Conservation (phyloP, 1,284 basidiomycete genomes). For the Ustilago hordei region DNA sequence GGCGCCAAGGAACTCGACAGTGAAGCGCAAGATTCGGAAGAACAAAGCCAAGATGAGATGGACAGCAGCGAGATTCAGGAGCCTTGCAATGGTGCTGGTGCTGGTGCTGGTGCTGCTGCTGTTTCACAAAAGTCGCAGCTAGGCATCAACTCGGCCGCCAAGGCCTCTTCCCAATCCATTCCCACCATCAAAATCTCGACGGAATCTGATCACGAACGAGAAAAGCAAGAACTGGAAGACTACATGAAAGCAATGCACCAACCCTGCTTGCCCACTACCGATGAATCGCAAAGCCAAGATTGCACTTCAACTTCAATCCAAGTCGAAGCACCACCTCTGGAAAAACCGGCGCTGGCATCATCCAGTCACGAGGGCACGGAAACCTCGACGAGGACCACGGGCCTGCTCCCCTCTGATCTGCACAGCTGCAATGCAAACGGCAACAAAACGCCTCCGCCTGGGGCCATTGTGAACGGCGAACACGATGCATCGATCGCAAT, state of each 20-base stretch:
- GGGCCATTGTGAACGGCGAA: conserved; percentile 44
- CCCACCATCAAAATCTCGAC: conserved; percentile 90
- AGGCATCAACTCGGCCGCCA: conserved; percentile 53
- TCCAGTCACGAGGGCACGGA: conserved; percentile 60
- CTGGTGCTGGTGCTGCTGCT: not conserved
- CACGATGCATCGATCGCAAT: conserved; percentile 52
- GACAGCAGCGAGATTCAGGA: conserved; percentile 32
- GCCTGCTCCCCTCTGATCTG: too few species aligned
- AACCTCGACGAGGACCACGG: conserved; percentile 2
- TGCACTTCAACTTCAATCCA: conserved; percentile 23
- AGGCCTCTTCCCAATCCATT: conserved; percentile 72
- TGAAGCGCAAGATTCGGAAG: conserved; percentile 14
- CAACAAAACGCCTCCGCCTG: not conserved
- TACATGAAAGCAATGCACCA: conserved; percentile 66
- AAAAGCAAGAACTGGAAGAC: conserved; percentile 70
- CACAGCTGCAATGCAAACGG: too few species aligned
- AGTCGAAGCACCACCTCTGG: conserved; percentile 66
- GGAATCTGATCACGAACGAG: conserved; percentile 77
- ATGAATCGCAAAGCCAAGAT: not conserved
- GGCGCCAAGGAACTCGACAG: conserved; percentile 14
- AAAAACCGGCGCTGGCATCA: conserved; percentile 70
- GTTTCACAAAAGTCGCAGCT: conserved; percentile 30
- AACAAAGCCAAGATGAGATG: conserved; percentile 38
- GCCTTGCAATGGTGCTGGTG: not conserved
- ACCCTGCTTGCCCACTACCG: not conserved